Base-by-base conservation (phyloP, 2,329 filamentous ascomycete species). In the Talaromyces pinophilus region DNA sequence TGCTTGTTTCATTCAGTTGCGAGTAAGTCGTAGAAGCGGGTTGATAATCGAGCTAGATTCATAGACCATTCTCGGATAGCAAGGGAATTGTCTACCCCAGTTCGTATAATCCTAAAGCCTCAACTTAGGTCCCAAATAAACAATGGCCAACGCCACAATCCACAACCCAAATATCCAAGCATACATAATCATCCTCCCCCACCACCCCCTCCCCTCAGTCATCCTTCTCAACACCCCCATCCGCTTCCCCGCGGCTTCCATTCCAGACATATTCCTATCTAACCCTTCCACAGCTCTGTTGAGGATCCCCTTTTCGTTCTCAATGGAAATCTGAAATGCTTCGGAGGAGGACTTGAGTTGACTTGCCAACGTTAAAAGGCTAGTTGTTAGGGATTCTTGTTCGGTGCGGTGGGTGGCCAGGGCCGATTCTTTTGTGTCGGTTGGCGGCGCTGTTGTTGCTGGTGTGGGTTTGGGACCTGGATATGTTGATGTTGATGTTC, bases 131-230 rank as follows among this genome's bases (percentile, higher is more conserved):
- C 92, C 82, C 61, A 94, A 85, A 81, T 94, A 94, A 13, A 97
- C 93, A 70, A 97, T 78, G 75, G 96, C 72, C 42, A 97, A 81
- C 19, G 92, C 86, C 30, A 87, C 80, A n/a, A 96, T 72, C 89
- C 92, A 94, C 69, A 97, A 78, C 35, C 87, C 92, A 72, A 89
- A 91, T 59, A 97, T 93, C 85, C 92, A 90, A 46, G 84, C 90
- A 82, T 95, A 97, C 68, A 97, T 82, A 79, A 94, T 83, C 82
- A 96, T 86, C 62, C 93, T 82, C 5, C 90, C 93, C 87, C 86
- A 92, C 90, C 91, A 96, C 0, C 93, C 93, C 75, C 90, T 89
- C 3, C 93, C 93, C 81, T 97, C 94, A 17, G 90, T 92, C 88
- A 96, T 92, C 62, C 85, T 85, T 71, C 87, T 83, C 75, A 98